phyloP scores from a whole-genome alignment of 345 rosid genomes.

The Lepidium sativum region DNA sequence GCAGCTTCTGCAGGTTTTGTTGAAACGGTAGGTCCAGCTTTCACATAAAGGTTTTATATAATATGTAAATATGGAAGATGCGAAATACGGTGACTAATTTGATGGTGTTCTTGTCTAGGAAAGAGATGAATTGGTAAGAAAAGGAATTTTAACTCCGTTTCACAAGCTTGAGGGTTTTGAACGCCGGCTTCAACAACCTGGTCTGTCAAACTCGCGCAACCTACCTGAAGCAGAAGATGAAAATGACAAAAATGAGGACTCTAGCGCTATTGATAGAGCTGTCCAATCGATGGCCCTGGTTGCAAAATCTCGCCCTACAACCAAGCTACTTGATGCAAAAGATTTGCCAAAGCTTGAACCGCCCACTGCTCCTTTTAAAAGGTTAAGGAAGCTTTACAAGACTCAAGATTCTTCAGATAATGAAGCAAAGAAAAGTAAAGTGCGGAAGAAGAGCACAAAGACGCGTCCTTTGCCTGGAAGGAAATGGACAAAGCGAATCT shows the following conservation, averaged over 20 bases:
- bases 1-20: conserved; percentile 82
- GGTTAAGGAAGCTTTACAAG: conserved; percentile 50
- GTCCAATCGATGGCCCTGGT: conserved; percentile 54
- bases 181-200: conserved; percentile 67
- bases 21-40: conserved; percentile 61
- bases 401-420: conserved; percentile 36
- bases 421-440: conserved; percentile 38
- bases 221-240: conserved; percentile 36
- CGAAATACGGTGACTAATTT: conserved; percentile 12
- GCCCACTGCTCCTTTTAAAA: conserved; percentile 64
- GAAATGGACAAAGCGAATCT: conserved; percentile 70
- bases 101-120: conserved; percentile 46
- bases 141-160: conserved; percentile 94
- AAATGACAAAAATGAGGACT: conserved; percentile 33
- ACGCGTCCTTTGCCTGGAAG: conserved; percentile 80
- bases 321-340: conserved; percentile 70
- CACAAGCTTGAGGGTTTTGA: conserved; percentile 91
- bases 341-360: conserved; percentile 77
- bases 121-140: conserved; percentile 94
- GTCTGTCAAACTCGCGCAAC: conserved; percentile 31
- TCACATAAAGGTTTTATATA: not conserved
- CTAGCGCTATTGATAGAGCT: conserved; percentile 51
- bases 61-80: not conserved
- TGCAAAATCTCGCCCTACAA: conserved; percentile 75
- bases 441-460: conserved; percentile 37